These are phyloP conservation scores for Physcia stellaris DNA, from an alignment of 495 filamentous ascomycete genomes.

Conservation along the genomic window DNA sequence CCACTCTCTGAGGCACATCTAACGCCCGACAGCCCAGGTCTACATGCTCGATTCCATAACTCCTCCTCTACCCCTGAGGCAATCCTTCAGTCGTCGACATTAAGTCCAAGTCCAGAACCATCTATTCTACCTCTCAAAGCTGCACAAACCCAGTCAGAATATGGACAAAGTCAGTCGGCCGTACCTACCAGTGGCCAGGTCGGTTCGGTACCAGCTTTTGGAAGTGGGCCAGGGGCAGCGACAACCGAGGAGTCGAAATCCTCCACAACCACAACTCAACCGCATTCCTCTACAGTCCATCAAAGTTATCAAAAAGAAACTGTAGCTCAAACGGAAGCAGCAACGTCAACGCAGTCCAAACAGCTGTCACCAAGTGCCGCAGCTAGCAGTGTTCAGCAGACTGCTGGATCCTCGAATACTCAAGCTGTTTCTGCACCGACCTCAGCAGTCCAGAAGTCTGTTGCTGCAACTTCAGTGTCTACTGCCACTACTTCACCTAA, in stretches of 20 bases:
- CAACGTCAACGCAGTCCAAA: not conserved
- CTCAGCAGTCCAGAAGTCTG: not conserved
- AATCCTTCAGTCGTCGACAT: constrained; percentile 1
- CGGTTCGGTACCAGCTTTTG: constrained; percentile 3
- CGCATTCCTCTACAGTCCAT: no score
- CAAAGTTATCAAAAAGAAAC: not conserved
- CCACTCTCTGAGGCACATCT: not conserved
- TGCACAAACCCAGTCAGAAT: not conserved
- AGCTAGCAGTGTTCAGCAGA: not conserved
- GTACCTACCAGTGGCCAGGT: constrained; percentile 1
- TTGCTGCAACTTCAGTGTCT: not conserved
- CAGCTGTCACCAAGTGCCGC: not conserved
- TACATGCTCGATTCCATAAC: not conserved
- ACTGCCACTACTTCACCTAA: not conserved
- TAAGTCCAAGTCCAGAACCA: not conserved
- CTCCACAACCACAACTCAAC: not conserved
- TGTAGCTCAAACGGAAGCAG: not conserved
- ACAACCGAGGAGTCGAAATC: not conserved
- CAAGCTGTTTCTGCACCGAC: not conserved
- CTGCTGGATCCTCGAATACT: not conserved
- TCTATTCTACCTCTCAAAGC: not conserved
- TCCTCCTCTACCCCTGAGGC: constrained; percentile 5
- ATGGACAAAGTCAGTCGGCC: not conserved
- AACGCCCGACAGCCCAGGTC: not conserved
- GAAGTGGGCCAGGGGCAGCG: constrained; percentile 1